Conservation (phyloP, 345 rosid species). For the Eucalyptus cloeziana region DNA sequence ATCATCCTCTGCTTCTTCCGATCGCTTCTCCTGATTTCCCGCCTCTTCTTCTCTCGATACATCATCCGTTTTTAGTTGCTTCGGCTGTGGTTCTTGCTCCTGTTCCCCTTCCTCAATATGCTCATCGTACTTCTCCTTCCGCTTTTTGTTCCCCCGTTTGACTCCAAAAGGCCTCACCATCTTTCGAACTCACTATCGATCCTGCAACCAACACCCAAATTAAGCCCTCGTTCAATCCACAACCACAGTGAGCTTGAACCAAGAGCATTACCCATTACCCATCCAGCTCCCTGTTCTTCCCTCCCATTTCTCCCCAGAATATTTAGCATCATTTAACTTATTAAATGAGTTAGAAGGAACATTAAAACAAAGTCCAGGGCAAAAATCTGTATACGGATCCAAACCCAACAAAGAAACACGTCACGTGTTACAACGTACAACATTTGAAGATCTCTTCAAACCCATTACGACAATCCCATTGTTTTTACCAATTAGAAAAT, state of each 20-base stretch:
- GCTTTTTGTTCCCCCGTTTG: conserved; percentile 59
- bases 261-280: neutral
- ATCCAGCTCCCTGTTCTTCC: neutral
- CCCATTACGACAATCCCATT: neutral
- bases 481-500: neutral
- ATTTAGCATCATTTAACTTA: neutral
- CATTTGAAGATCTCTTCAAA: neutral
- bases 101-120: conserved; percentile 29
- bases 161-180: conserved; percentile 64
- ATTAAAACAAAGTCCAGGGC: neutral
- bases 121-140: conserved; percentile 42
- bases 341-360: neutral
- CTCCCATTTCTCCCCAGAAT: neutral
- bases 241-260: neutral
- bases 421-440: neutral
- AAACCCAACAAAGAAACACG: neutral
- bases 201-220: neutral
- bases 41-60: conserved; percentile 3
- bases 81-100: conserved; percentile 1
- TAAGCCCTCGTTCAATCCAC: neutral
- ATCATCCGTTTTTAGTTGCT: conserved; percentile 3
- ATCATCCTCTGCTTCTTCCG: conserved; percentile 10
- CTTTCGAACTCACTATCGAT: neutral
- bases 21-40: conserved; percentile 3
- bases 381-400: neutral